These are phyloP conservation scores for Moelleriella libera DNA, from an alignment of 2,329 filamentous ascomycete genomes.

Conservation along the genomic window DNA sequence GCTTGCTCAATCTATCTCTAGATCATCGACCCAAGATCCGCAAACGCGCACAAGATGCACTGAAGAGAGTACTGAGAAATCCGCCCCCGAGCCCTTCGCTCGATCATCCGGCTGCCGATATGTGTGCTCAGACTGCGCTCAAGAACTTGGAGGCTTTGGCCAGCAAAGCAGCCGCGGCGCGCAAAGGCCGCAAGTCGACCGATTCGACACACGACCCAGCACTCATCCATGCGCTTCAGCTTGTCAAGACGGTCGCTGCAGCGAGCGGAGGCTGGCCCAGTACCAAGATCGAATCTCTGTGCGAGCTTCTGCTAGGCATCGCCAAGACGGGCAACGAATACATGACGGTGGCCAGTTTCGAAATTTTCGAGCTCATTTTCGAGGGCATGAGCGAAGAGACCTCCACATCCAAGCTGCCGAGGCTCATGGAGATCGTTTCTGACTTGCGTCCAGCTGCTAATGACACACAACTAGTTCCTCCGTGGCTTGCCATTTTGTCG, in stretches of 20 bases:
- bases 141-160: constrained; percentile 66
- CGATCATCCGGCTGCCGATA: constrained; percentile 88
- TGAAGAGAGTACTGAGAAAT: constrained; percentile 68
- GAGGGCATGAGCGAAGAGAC: constrained; percentile 78
- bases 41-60: constrained; percentile 80
- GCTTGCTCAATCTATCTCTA: constrained; percentile 69
- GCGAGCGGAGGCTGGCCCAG: constrained; percentile 92
- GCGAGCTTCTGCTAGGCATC: constrained; percentile 77
- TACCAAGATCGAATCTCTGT: constrained; percentile 85
- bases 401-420: constrained; percentile 77
- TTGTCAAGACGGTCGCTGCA: constrained; percentile 78
- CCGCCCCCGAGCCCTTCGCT: constrained; percentile 83
- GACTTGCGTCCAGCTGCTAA: constrained; percentile 85
- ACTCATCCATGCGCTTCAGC: constrained; percentile 80
- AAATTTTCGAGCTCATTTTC: constrained; percentile 96
- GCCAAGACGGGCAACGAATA: constrained; percentile 87
- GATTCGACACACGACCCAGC: constrained; percentile 59
- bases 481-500: constrained; percentile 93
- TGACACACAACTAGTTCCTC: constrained; percentile 85
- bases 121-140: constrained; percentile 87
- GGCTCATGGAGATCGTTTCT: constrained; percentile 79
- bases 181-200: constrained; percentile 49
- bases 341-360: constrained; percentile 90
- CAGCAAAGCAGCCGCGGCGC: constrained; percentile 42
- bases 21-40: constrained; percentile 87